Conservation (phyloP, 225 moss, liverwort and hornwort species). For the Polytrichum formosum region DNA sequence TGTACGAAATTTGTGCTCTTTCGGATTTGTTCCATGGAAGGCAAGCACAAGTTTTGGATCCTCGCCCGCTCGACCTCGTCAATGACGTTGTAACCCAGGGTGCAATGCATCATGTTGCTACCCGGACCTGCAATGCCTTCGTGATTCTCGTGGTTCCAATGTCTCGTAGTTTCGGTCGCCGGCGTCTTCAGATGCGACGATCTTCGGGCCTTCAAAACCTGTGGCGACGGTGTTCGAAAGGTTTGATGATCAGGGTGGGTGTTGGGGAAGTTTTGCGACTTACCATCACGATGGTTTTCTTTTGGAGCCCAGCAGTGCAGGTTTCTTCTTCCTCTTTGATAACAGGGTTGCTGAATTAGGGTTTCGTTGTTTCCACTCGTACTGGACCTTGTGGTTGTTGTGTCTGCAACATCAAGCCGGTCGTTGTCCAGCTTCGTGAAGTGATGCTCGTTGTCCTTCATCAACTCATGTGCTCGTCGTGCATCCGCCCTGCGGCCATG, state of each 20-base stretch:
- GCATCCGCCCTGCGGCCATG: conserved; percentile 60
- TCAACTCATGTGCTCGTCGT: conserved; percentile 19
- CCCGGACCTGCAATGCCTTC: conserved; percentile 16
- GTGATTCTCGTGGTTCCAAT: conserved; percentile 5
- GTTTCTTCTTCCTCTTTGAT: conserved; percentile 49
- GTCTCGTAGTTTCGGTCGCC: no score
- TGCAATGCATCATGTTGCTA: conserved; percentile 5
- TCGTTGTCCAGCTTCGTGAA: conserved; percentile 26
- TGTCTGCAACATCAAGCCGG: conserved; percentile 16
- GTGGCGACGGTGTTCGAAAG: conserved; percentile 26
- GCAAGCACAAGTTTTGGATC: conserved; percentile 39
- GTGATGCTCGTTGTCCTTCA: conserved; percentile 6
- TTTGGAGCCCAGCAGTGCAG: conserved; percentile 32
- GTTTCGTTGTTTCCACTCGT: not conserved
- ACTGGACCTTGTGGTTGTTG: conserved; percentile 19
- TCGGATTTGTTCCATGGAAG: conserved; percentile 35
- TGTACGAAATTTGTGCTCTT: conserved; percentile 9
- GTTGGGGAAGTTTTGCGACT: no score
- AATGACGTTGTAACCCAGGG: conserved; percentile 27
- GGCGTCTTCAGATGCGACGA: no score
- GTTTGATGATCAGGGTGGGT: conserved; percentile 4
- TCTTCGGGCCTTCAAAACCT: conserved; percentile 9
- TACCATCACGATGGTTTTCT: conserved; percentile 9
- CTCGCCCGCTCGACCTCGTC: conserved; percentile 40
- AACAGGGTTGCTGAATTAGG: conserved; percentile 28